Base-by-base conservation (phyloP, 1,284 basidiomycete genomes). In the Malassezia restricta region DNA sequence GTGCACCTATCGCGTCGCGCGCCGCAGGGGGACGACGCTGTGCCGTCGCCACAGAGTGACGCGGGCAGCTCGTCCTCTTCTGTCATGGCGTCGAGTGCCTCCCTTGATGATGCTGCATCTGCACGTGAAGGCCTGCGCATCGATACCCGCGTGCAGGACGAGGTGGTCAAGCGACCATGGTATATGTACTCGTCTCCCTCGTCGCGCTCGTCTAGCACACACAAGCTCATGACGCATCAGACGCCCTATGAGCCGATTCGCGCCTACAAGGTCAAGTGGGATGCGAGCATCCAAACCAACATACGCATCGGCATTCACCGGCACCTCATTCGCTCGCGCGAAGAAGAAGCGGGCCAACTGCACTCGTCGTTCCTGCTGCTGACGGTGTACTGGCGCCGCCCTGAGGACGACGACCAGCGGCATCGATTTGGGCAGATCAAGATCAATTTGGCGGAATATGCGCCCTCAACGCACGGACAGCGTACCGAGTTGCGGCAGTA, bases 371-470 rank as follows among this genome's bases (percentile, higher is more conserved):
- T 12, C 31, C 9, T 54, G 20, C 40, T 24, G 2, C 14, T 54
- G 6, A 40, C 32, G 43, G 29, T 57, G 52, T 17, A 50, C 9
- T 40, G 31, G n/a, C 43, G 43, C 14, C 43, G 27, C 14, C 14
- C 27, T 17, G 37, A 44, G 8, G 43, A 31, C 30, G 11, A 24
- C 3, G 43, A 44, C 11, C 14, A 14, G n/a, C 37, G 39, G 8
- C 59, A 24, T 39, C 32, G 80, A 2, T 76, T 86, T 0, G 85
- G 85, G 2, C 77, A 76, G 6, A 77, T 86, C 8, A 76, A 79
- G 54, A 75, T 87, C 47, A 83, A 87, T 65, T 77, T 87, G 3
- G 82, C 85, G 2, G 82, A 86, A 64, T 87, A 86, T 61, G 83
- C 81, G 8, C 74, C 76, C 12, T 39, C 32, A 27, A 27, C 15